Base-by-base conservation (phyloP, 768 basidiomycete genomes). In the Lactarius hengduanensis region DNA sequence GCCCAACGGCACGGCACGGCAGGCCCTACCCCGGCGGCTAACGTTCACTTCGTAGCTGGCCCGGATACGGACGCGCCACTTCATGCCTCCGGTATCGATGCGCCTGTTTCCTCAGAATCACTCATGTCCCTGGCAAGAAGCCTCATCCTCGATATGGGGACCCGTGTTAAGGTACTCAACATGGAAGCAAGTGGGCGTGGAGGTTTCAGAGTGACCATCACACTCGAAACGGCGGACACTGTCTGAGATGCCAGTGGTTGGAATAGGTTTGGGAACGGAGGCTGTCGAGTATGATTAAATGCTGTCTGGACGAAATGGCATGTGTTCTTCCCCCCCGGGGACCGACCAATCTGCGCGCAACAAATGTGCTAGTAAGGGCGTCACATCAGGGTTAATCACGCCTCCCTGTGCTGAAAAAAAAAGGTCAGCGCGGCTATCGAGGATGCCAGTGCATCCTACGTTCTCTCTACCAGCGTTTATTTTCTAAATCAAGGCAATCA, bases 161-260 rank as follows among this genome's bases (percentile, higher is more conserved):
- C 66, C 13, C 57, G 15, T 8, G 15, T 67, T 10, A 47, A 62
- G 4, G n/a, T 20, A 9, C 30, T 67, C 15, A 18, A n/a, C 26
- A 55, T 67, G n/a, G 56, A 30, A 15, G 16, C 61, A 0, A 45
- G 22, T 18, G 45, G 50, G 22, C 30, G 26, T 10, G 66, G 66
- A 15, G 38, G 61, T 7, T 18, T 53, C 13, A 67, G 43, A 9
- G 38, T 67, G 1, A 20, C 20, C 2, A 54, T 67, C 22, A 59
- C 50, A 0, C 53, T 67, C 13, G 66, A 67, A 7, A 56, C 32
- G 10, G 41, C 57, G 18, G 66, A 67, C 22, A 18, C 30, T 10
- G 38, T 45, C n/a, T 62, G 57, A 67, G 10, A 28, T 28, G 28
- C 28, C 28, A 28, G 1, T 45, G 34, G 45, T 22, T 2, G 8